Evolutionary conservation across 768 basidiomycete genomes (phyloP).

Genomic region (Leccinum subgranulosum): DNA sequence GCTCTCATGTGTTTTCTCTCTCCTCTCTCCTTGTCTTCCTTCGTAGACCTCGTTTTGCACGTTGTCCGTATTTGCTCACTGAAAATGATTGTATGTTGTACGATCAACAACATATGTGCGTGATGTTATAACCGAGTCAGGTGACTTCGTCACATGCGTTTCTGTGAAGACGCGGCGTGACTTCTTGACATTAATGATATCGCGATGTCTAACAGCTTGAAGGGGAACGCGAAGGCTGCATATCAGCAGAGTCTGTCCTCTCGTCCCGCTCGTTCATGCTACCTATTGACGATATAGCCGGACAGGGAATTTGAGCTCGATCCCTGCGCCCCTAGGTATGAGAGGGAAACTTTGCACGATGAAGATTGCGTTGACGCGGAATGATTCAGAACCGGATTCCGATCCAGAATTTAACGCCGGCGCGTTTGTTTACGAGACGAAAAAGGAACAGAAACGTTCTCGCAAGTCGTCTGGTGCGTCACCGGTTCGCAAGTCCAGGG

Average conservation of each 20-base stretch:
- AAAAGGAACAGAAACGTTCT: slow-evolving; percentile 17
- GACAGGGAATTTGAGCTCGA: slow-evolving; percentile 26
- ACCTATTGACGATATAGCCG: background rate
- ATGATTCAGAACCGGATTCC: slow-evolving; percentile 27
- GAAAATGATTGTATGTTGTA: slow-evolving; percentile 32
- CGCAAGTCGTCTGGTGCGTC: slow-evolving; percentile 15
- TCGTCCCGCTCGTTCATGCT: background rate
- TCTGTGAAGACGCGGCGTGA: background rate
- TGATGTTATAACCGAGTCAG: slow-evolving; percentile 3
- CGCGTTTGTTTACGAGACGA: slow-evolving; percentile 28
- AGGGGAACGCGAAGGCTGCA: slow-evolving; percentile 6
- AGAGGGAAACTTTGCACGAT: background rate
- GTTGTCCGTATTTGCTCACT: slow-evolving; percentile 30
- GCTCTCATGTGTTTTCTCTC: slow-evolving; percentile 28
- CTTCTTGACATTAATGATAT: background rate
- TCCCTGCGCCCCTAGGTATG: slow-evolving; percentile 36
- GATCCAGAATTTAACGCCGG: slow-evolving; percentile 35
- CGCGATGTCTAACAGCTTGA: slow-evolving; percentile 18
- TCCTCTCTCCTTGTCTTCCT: slow-evolving; percentile 3
- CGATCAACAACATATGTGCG: slow-evolving; percentile 10
- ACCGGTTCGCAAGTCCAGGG: slow-evolving; percentile 14
- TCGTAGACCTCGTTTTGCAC: slow-evolving; percentile 22
- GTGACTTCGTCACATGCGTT: slow-evolving; percentile 18
- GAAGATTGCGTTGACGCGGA: background rate
- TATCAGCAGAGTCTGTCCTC: slow-evolving; percentile 22